phyloP scores from a whole-genome alignment of 1,284 basidiomycete genomes.

The Naganishia liquefaciens region DNA sequence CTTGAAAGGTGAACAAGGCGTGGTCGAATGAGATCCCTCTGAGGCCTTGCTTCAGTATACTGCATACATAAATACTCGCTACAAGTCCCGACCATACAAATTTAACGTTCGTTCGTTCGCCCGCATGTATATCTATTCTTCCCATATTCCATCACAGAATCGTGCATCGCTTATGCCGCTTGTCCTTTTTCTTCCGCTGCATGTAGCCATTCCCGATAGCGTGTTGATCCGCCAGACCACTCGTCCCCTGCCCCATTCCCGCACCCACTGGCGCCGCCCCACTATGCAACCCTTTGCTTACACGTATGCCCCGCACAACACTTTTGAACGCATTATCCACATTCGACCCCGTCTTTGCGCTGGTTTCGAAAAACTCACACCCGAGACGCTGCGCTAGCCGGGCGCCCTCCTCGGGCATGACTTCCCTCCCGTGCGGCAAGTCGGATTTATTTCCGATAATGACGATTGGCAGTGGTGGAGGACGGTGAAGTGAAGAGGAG shows the following conservation, averaged over 20 bases:
- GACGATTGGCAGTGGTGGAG: conserved; percentile 58
- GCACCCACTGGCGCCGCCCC: conserved; percentile 1
- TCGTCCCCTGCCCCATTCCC: neutral
- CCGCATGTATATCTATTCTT: too few species aligned
- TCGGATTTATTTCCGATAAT: conserved; percentile 91
- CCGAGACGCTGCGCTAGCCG: conserved; percentile 82
- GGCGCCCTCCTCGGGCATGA: conserved; percentile 82
- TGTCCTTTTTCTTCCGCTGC: conserved; percentile 26
- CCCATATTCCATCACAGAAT: conserved; percentile 43
- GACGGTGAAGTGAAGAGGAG: conserved; percentile 23
- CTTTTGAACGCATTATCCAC: conserved; percentile 91
- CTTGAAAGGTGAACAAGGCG: too few species aligned
- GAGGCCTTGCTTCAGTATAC: too few species aligned
- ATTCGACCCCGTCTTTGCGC: conserved; percentile 91
- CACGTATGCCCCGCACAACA: conserved; percentile 78
- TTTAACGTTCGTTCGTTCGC: too few species aligned
- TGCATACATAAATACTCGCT: too few species aligned
- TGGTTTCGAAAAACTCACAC: conserved; percentile 95
- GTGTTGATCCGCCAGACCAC: neutral
- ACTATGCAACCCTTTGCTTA: conserved; percentile 28
- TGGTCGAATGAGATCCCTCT: too few species aligned
- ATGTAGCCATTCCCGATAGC: conserved; percentile 9
- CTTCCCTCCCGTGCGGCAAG: conserved; percentile 77
- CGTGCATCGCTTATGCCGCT: conserved; percentile 52
- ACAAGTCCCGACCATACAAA: too few species aligned